Evolutionary conservation across 495 filamentous ascomycete genomes (phyloP), one percentile per base, ranked within the genome.

Genomic region (Hypoxylon intermedium): DNA sequence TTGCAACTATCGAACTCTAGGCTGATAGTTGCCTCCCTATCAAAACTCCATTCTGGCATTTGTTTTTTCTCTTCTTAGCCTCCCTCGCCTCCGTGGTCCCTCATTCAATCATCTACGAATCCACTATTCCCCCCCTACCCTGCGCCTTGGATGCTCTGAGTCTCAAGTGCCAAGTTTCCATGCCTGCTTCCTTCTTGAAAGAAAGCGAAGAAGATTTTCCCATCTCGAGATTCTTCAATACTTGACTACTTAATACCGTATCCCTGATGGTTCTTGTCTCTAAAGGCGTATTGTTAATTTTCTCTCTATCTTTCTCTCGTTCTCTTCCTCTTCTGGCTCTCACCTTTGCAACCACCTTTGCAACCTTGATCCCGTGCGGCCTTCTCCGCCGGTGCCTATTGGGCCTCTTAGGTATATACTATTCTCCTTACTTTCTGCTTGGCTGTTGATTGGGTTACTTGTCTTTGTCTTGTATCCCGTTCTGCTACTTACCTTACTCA

Each of bases 161-260:
- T n/a, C 36, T 34, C 52, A 12, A 60, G 51, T 53, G 62, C 62
- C 62, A 65, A 65, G 62, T 60, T 65, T 56, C 56, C 56, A 57
- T 60, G 45, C 52, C 47, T n/a, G n/a, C n/a, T 53, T 23, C 31
- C 28, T 28, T 58, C 33, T 50, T 9, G 36, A 30, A 54, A 23
- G 47, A 57, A 54, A 57, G 23, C 7, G 30, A 36, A 5, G 7
- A 26, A 7, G 24, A 44, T 41, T 64, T 59, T 47, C 30, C 31
- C 19, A 33, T 52, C 51, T 65, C 47, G 61, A 64, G 54, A 50
- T 56, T 59, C 45, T 56, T 33, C 50, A 23, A 51, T 55, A 55
- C n/a, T 43, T 51, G 59, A 49, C 43, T 65, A 58, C 34, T 41
- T 58, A 51, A 55, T 51, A 59, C 21, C 37, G 30, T 55, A 48